Evolutionary conservation across 345 rosid genomes (phyloP), one percentile per base, ranked within the genome.

Genomic region (Hirschfeldia incana): DNA sequence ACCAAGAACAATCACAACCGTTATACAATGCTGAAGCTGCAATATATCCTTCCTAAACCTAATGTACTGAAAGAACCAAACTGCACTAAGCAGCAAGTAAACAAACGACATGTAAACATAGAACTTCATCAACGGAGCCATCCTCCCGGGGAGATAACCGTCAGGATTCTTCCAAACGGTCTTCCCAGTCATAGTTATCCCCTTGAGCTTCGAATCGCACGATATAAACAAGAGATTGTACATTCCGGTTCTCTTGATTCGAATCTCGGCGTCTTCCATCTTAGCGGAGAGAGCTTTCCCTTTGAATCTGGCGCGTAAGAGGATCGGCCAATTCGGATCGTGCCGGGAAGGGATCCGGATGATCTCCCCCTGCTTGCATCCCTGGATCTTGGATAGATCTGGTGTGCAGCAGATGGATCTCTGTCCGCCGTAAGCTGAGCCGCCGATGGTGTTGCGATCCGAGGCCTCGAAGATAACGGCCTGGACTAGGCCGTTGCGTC

Each of bases 351-450:
- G 97, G 46, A 88, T 89, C 83, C 94, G 85, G 62, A 95, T 88
- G 78, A 95, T 89, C 84, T 93, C 92, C 44, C 98, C 97, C 78
- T 93, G 97, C 82, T 88, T 90, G 85, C 99, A 95, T 9, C 98
- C 97, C 85, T 92, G 97, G 32, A 93, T 82, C 89, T 93, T 93
- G 62, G 99, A 90, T 73, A 95, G 98, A 86, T 93, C 99, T 63
- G 97, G 86, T 6, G 98, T 91, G 85, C 99, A 95, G 68, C 99
- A 95, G 60, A 95, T 91, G 4, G 98, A 93, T 81, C 99, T 89
- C 70, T 95, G 99, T 39, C 99, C 98, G 6, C 99, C 99, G 79
- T 93, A 95, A 64, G 98, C 99, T 58, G 99, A 95, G 79, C 99
- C 99, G 58, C 99, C 99, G 46, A 95, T 95, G 72, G 84, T 87